Evolutionary conservation across 768 basidiomycete genomes (phyloP), one percentile per base, ranked within the genome.

Genomic region (Melanogaster broomeanus): DNA sequence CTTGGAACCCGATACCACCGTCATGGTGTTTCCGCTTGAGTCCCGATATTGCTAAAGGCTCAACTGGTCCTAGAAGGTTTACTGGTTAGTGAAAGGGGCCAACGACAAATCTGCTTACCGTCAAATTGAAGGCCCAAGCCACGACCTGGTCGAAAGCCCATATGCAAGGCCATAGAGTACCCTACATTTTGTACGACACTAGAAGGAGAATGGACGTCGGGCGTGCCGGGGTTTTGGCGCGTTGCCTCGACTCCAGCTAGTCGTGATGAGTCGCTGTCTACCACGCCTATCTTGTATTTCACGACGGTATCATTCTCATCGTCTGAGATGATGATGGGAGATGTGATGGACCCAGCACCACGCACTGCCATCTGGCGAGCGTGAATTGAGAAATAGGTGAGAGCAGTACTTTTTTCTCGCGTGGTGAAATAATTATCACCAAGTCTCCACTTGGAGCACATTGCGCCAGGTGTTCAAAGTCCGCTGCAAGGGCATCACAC

Each of bases 301-400:
- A 56, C 53, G 37, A 59, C 37, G 42, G 59, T 57, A 25, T 61
- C 55, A 12, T 57, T 49, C 40, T 65, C 65, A 42, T 68, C 66
- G 24, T 68, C 65, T 11, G 64, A 63, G 16, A 68, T 62, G 42
- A 62, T 52, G 43, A 66, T 68, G 33, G 66, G 66, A 40, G 65
- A 66, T 25, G 48, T 59, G 54, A 53, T 53, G 2, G 66, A 66
- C 30, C 66, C 66, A 41, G 49, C 51, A 48, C 44, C 53, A n/a
- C 48, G 49, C 49, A 50, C 35, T 9, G 47, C 52, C 45, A 52
- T 56, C 34, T 19, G 35, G 22, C 22, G 6, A 35, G 38, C 52
- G 49, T 38, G 42, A 24, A 35, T 25, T 43, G 53, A 16, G 30
- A 51, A 15, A 42, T 19, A 51, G 43, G 18, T 16, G 35, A 52